Percentiles rank a stretch among this genome's conserved stretches.
phyloP scores from a whole-genome alignment of 768 basidiomycete species.

The Hygrocybe coccinea region DNA sequence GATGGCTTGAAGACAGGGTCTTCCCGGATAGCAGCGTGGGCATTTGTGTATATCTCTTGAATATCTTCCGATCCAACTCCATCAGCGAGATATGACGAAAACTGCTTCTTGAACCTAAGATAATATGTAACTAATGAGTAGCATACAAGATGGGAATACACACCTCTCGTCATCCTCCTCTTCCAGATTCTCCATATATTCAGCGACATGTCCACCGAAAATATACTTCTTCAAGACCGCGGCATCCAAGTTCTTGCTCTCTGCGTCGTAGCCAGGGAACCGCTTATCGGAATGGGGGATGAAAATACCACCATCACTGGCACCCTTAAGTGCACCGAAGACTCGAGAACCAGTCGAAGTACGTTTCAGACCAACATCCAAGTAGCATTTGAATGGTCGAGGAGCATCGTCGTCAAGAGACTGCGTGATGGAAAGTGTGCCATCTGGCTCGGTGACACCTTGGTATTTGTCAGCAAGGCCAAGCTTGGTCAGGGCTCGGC shows the following conservation, averaged over 20 bases:
- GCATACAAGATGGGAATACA: constrained; percentile 4
- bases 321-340: constrained; percentile 98
- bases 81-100: constrained; percentile 91
- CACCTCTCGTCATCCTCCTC: constrained; percentile 99
- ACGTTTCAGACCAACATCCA: constrained; percentile 96
- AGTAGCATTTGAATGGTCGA: constrained; percentile 97
- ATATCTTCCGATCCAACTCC: constrained; percentile 95
- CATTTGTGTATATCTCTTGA: constrained; percentile 90
- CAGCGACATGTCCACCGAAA: constrained; percentile 93
- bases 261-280: constrained; percentile 96
- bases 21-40: constrained; percentile 93
- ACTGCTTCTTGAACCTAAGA: constrained; percentile 92
- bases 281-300: constrained; percentile 97
- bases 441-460: constrained; percentile 89
- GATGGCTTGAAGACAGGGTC: constrained; percentile 87
- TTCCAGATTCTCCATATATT: constrained; percentile 99
- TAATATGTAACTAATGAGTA: constrained; percentile 8
- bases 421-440: constrained; percentile 79
- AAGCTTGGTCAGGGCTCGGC: constrained; percentile 91
- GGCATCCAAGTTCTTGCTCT: constrained; percentile 86
- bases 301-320: constrained; percentile 94
- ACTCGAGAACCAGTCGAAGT: constrained; percentile 97
- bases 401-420: constrained; percentile 86
- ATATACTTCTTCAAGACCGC: constrained; percentile 98
- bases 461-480: constrained; percentile 98